phyloP scores from a whole-genome alignment of 2,329 filamentous ascomycete genomes.

The Exophiala sideris region DNA sequence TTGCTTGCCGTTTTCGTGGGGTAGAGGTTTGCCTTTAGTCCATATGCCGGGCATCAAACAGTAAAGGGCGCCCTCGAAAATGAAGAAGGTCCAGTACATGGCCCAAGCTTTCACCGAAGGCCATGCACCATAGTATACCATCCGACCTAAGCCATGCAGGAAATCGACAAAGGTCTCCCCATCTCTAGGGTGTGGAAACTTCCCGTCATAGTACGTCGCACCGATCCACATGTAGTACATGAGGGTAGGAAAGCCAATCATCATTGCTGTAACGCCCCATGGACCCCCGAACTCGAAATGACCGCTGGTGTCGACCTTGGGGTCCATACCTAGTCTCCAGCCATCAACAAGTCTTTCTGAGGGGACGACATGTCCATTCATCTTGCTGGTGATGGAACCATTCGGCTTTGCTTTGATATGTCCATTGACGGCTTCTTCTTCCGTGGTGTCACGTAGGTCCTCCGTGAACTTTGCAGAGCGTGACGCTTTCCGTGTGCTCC shows the following conservation, averaged over 20 bases:
- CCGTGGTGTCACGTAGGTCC: not conserved
- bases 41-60: constrained; percentile 82
- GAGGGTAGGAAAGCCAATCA: constrained; percentile 86
- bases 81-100: constrained; percentile 92
- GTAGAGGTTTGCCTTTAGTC: constrained; percentile 81
- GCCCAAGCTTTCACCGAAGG: constrained; percentile 78
- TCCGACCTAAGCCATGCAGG: constrained; percentile 62
- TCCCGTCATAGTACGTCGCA: constrained; percentile 85
- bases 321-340: constrained; percentile 41
- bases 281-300: constrained; percentile 83
- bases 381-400: constrained; percentile 5
- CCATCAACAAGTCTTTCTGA: constrained; percentile 37
- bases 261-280: constrained; percentile 74
- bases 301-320: constrained; percentile 47
- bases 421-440: constrained; percentile 14
- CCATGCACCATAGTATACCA: constrained; percentile 81
- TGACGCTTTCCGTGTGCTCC: constrained; percentile 4
- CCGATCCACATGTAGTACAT: constrained; percentile 99
- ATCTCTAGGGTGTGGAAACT: constrained; percentile 64
- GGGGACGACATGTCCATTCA: constrained; percentile 1
- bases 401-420: constrained; percentile 8
- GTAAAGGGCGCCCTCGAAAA: constrained; percentile 81
- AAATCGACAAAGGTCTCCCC: constrained; percentile 71
- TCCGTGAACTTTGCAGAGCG: constrained; percentile 2
- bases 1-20: constrained; percentile 78